Percentiles rank a stretch among this genome's conserved stretches.
Evolutionary conservation across 441 rosid species (phyloP).

Genomic region (Sinapis alba): DNA sequence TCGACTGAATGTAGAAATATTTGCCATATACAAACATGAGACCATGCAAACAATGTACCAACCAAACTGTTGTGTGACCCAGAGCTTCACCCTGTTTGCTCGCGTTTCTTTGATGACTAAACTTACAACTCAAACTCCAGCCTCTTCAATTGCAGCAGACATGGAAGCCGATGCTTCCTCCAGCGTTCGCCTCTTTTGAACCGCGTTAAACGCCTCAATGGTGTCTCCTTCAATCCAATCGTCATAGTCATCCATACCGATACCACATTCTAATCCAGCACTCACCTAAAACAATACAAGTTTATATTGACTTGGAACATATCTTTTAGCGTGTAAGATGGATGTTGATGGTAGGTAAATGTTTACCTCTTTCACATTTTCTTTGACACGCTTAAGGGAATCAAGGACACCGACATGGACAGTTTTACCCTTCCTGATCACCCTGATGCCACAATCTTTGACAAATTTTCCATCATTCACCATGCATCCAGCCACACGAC

Average conservation of each 20-base stretch:
- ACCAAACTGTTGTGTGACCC: slow-evolving; percentile 26
- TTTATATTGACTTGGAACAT: slow-evolving; percentile 1
- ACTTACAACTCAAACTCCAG: slow-evolving; percentile 49
- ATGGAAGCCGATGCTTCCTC: slow-evolving; percentile 97
- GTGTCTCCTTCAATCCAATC: slow-evolving; percentile 84
- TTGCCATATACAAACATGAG: slow-evolving; percentile 39
- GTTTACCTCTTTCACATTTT: slow-evolving; percentile 84
- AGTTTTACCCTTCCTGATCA: slow-evolving; percentile 65
- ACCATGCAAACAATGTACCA: slow-evolving; percentile 28
- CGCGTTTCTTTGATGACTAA: slow-evolving; percentile 24
- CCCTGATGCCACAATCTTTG: slow-evolving; percentile 86
- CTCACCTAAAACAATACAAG: slow-evolving; percentile 51
- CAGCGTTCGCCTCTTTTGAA: slow-evolving; percentile 82
- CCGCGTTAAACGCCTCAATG: slow-evolving; percentile 70
- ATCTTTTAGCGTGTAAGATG: background rate
- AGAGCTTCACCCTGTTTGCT: slow-evolving; percentile 19
- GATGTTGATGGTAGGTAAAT: background rate
- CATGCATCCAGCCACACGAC: slow-evolving; percentile 99
- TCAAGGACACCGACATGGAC: slow-evolving; percentile 75
- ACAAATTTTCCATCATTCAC: slow-evolving; percentile 87
- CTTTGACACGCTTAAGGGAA: slow-evolving; percentile 91
- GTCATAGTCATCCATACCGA: slow-evolving; percentile 65
- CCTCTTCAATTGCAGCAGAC: slow-evolving; percentile 81
- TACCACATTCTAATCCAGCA: slow-evolving; percentile 93
- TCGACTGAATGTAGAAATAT: slow-evolving; percentile 29